Percentiles rank a stretch among this genome's conserved stretches.
These are phyloP conservation scores for Suaeda aralocaspica DNA, from an alignment of 148 eudicot species.

Conservation along the genomic window DNA sequence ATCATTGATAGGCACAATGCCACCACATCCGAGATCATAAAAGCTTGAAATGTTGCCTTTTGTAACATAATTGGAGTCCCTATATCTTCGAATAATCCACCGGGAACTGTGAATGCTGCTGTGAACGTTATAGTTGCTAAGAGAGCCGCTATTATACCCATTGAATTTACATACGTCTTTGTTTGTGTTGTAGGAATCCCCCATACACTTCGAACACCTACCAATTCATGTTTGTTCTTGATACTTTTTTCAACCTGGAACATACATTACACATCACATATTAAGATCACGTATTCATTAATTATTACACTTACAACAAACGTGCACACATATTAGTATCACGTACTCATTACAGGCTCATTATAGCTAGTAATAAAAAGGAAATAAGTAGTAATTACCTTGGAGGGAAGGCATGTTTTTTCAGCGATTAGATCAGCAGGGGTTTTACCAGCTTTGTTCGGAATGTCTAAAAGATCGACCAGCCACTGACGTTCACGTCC, in stretches of 20 bases:
- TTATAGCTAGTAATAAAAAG: too few relatives aligned
- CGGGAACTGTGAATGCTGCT: not conserved
- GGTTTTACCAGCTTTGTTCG: not conserved
- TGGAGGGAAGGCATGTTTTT: not conserved
- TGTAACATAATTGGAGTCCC: not conserved
- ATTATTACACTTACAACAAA: not conserved
- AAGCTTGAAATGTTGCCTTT: not conserved
- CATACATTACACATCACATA: not conserved
- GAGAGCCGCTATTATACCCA: not conserved
- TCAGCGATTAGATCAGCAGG: not conserved
- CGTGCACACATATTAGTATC: too few relatives aligned
- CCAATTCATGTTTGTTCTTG: not conserved
- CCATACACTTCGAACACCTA: not conserved
- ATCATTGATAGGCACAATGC: slow-evolving; percentile 3
- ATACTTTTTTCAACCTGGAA: not conserved
- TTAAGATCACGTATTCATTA: not conserved
- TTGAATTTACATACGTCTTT: not conserved
- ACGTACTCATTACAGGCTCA: too few relatives aligned
- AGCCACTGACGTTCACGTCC: not conserved
- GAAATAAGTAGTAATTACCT: too few relatives aligned
- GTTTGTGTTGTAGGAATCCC: not conserved
- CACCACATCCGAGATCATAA: not conserved
- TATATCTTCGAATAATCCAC: not conserved
- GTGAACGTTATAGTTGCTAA: not conserved
- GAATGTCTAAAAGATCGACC: not conserved